Evolutionary conservation across 2,329 filamentous ascomycete genomes (phyloP), one percentile per base, ranked within the genome.

Genomic region (Exserohilum turcica): DNA sequence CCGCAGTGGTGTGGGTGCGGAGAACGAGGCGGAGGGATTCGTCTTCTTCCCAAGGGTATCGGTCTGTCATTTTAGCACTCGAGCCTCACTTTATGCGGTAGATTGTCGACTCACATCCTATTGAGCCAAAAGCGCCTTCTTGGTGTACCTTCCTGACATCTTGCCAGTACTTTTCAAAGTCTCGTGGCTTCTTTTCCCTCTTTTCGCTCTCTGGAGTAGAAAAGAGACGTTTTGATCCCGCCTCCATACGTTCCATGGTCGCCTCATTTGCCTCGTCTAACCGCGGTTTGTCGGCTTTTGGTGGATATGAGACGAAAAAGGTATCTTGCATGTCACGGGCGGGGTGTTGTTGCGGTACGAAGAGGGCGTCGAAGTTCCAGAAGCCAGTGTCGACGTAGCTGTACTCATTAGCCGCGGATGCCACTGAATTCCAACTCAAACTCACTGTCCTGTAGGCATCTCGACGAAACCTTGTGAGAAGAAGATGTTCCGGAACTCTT

Each of bases 391-490:
- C 94, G 59, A 97, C 92, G 74, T 88, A 97, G 74, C 80, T 82
- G 43, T 19, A 24, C 6, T n/a, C 39, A 52, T 68, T 10, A 61
- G 47, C 48, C 15, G 39, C 10, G 15, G 37, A 2, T 9, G 37
- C 6, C n/a, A 4, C 18, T 15, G 2, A 36, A 3, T 12, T 18
- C 15, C 12, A 29, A 3, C 9, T 2, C 10, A 33, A 7, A 56
- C 75, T 56, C 67, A 82, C 79, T 90, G 86, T 78, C 89, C 89
- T 43, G 93, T 97, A 12, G 92, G 90, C 94, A 99, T 97, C 81
- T 99, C 94, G 70, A 93, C 88, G 80, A 97, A 99, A 47, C 93
- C 94, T 87, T 96, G 96, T 74, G 96, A 92, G 78, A 99, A 97
- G 86, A 99, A 99, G 73, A 99, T 97, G 72, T 94, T 90, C 53